These are phyloP conservation scores for Avena insularis DNA, from an alignment of 176 grass and related monocot genomes.

Conservation along the genomic window DNA sequence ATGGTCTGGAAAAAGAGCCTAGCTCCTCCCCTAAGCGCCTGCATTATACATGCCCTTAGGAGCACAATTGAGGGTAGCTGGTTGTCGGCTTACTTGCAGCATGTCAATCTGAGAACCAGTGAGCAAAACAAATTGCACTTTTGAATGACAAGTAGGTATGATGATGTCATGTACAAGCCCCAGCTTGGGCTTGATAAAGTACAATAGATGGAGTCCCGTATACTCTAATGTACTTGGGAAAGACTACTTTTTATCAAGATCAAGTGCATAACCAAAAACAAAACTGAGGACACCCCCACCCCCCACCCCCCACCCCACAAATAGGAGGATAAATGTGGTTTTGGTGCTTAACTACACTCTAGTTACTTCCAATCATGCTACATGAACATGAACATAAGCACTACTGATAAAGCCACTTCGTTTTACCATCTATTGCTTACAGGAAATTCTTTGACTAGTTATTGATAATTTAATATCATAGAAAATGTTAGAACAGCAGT, in stretches of 20 bases:
- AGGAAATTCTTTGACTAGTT: not conserved
- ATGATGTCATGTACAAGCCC: not conserved
- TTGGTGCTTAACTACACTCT: not conserved
- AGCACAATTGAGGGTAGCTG: not conserved
- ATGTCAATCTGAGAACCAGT: not conserved
- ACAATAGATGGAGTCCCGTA: not conserved
- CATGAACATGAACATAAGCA: not conserved
- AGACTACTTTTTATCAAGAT: not conserved
- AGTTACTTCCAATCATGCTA: not conserved
- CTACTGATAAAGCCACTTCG: not conserved
- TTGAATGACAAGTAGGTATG: not conserved
- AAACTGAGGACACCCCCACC: too few species aligned
- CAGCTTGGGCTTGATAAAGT: not conserved
- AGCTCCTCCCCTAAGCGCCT: too few species aligned
- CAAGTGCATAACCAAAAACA: not conserved
- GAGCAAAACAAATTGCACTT: not conserved
- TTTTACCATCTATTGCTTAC: not conserved
- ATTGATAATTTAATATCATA: not conserved
- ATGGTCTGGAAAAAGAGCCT: too few species aligned
- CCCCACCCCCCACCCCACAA: too few species aligned
- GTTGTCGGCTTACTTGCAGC: not conserved
- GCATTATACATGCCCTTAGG: not conserved
- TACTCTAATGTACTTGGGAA: not conserved
- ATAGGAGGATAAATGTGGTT: too few species aligned
- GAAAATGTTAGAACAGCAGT: not conserved